Percentiles rank a stretch among this genome's conserved stretches.
Conservation (phyloP, 2,329 filamentous ascomycete species). For the Claviceps monticola region DNA sequence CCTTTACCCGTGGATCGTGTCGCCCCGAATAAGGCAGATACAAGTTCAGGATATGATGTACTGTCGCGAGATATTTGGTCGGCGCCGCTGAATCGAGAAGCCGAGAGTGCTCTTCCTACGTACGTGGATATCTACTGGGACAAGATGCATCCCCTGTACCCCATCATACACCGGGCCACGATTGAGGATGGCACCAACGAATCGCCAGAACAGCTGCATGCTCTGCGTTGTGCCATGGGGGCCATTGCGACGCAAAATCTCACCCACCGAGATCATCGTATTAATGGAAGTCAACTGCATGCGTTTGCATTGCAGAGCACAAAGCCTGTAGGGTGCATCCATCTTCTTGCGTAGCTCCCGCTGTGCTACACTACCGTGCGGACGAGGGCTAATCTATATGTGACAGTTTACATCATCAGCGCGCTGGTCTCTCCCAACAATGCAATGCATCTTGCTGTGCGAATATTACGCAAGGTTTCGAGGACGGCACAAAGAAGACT, state of each 20-base stretch:
- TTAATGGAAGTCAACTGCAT: conserved; percentile 35
- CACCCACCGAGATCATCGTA: conserved; percentile 33
- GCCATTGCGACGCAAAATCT: conserved; percentile 41
- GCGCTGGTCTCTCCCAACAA: conserved; percentile 32
- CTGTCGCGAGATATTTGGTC: conserved; percentile 13
- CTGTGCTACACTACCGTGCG: background rate
- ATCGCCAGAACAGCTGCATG: conserved; percentile 23
- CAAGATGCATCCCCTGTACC: conserved; percentile 32
- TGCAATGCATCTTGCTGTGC: conserved; percentile 41
- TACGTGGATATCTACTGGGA: conserved; percentile 42
- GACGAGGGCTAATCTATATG: conserved; percentile 7
- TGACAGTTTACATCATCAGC: conserved; percentile 23
- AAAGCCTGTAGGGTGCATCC: conserved; percentile 29
- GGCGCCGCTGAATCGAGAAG: conserved; percentile 23
- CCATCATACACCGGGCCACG: conserved; percentile 35
- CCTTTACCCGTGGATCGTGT: conserved; percentile 20
- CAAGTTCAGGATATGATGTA: conserved; percentile 25
- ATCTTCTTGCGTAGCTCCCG: too few species aligned
- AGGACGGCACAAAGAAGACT: conserved; percentile 32
- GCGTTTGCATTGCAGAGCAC: conserved; percentile 35
- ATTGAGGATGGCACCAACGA: conserved; percentile 23
- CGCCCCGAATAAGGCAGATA: conserved; percentile 26
- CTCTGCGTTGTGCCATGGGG: conserved; percentile 40
- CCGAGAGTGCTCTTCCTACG: conserved; percentile 29
- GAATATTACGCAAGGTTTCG: conserved; percentile 42